Evolutionary conservation across 139 green algal species (phyloP).

Genomic region (Coccomyxa sp.): DNA sequence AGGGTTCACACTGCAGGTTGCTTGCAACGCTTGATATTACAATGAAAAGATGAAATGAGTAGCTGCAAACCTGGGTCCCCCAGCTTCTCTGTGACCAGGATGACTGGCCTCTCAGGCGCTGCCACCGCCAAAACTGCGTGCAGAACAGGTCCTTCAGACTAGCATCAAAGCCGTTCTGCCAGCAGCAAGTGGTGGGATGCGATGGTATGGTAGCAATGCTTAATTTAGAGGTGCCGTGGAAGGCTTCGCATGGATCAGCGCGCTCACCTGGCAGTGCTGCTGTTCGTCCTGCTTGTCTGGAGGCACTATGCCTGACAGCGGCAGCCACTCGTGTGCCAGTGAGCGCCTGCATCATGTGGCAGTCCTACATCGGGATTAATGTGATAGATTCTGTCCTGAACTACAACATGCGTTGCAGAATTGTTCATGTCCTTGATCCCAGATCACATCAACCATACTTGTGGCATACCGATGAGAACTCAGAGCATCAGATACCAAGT

Average conservation of each 20-base stretch:
- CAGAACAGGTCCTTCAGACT: background rate
- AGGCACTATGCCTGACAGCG: no score
- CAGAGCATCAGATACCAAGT: no score
- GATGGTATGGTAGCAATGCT: background rate
- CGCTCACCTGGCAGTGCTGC: background rate
- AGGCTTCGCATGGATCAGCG: no score
- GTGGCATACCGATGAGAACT: no score
- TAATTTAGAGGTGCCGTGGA: background rate
- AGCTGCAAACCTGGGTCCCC: conserved; percentile 51
- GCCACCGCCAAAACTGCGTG: background rate
- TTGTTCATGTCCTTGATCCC: no score
- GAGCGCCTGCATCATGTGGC: no score
- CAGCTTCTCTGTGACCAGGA: conserved; percentile 94
- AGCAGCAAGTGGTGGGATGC: background rate
- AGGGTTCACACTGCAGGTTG: background rate
- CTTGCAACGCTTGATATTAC: background rate
- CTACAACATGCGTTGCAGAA: no score
- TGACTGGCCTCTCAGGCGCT: conserved; percentile 44
- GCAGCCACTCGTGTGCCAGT: no score
- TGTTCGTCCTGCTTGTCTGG: background rate
- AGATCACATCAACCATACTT: no score
- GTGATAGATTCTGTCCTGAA: no score
- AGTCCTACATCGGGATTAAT: no score
- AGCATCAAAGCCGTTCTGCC: background rate
- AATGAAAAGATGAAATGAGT: background rate